Conservation (phyloP, 2,329 filamentous ascomycete genomes). For the Arthroderma sp. region DNA sequence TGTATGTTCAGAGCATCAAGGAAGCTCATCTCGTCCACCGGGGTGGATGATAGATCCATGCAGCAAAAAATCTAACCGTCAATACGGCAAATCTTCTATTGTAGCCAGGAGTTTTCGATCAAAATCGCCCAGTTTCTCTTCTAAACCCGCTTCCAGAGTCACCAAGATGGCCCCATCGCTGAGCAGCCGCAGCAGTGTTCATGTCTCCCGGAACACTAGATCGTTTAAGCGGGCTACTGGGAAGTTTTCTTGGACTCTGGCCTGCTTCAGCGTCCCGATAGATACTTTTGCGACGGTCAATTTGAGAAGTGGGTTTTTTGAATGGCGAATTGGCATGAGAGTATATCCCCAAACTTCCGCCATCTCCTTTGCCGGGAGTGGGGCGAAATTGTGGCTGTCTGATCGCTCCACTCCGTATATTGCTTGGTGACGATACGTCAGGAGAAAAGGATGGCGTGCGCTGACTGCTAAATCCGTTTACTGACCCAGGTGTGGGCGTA, state of each 20-base stretch:
- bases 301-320: conserved; percentile 58
- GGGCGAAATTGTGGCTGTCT: conserved; percentile 42
- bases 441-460: conserved; percentile 35
- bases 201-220: conserved; percentile 27
- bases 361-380: conserved; percentile 40
- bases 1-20: too few relatives aligned
- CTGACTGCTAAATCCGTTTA: conserved; percentile 18
- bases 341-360: conserved; percentile 68
- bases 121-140: conserved; percentile 20
- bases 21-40: too few relatives aligned
- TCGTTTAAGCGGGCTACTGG: conserved; percentile 30
- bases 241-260: conserved; percentile 25
- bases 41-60: too few relatives aligned
- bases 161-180: conserved; percentile 16
- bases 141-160: conserved; percentile 9
- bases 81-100: too few relatives aligned
- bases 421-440: conserved; percentile 18
- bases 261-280: conserved; percentile 23
- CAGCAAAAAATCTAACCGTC: too few relatives aligned
- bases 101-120: background rate
- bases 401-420: conserved; percentile 32
- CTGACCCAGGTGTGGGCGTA: conserved; percentile 14
- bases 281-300: conserved; percentile 32
- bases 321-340: conserved; percentile 71
- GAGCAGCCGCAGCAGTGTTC: conserved; percentile 20